Conservation (phyloP, 148 eudicot species). For the Cornus suecica region DNA sequence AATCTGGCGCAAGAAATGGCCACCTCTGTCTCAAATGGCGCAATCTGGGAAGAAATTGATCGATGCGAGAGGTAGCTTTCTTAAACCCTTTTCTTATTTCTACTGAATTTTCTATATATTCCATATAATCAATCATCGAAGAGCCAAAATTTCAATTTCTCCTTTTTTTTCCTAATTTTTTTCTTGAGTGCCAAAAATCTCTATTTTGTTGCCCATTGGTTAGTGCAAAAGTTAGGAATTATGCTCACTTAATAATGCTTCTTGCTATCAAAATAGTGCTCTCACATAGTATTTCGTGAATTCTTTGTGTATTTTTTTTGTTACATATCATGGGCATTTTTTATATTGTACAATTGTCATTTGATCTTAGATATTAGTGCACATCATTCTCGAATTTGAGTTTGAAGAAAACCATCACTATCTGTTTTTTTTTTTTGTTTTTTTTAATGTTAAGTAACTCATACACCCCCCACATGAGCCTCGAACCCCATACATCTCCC, state of each 20-base stretch:
- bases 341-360: not conserved
- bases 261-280: no score
- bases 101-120: not conserved
- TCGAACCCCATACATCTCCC: no score
- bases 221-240: no score
- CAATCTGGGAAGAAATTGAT: slow-evolving; percentile 38
- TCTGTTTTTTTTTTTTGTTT: no score
- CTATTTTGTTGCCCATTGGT: no score
- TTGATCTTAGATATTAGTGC: not conserved
- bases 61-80: slow-evolving; percentile 29
- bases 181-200: not conserved
- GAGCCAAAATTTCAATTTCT: not conserved
- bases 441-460: no score
- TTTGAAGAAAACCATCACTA: no score
- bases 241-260: no score
- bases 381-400: not conserved
- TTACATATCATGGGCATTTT: not conserved
- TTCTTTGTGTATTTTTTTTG: not conserved
- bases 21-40: not conserved
- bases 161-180: not conserved
- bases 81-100: not conserved
- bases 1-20: not conserved
- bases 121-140: not conserved
- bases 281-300: not conserved
- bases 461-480: no score